Evolutionary conservation across 805 yeast species (phyloP).

Genomic region (Hanseniaspora nectarophila): DNA sequence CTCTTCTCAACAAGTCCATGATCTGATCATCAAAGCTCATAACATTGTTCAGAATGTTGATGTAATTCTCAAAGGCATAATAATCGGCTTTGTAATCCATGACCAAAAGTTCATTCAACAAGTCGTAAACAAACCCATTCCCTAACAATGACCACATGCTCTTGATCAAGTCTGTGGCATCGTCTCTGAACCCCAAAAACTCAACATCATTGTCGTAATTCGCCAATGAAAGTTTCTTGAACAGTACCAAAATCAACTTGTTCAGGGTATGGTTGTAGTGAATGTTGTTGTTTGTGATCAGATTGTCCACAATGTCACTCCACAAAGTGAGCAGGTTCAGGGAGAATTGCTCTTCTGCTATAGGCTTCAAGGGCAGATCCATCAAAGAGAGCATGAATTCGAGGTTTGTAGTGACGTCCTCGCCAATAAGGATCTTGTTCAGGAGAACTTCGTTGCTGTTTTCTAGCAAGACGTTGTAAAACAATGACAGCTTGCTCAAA

Average conservation of each 20-base stretch:
- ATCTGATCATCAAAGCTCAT: constrained; percentile 18
- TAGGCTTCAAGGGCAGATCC: not conserved
- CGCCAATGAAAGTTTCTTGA: not conserved
- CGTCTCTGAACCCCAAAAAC: constrained; percentile 43
- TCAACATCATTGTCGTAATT: not conserved
- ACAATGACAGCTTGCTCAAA: constrained; percentile 26
- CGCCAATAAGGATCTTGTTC: not conserved
- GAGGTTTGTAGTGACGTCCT: not conserved
- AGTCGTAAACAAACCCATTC: not conserved
- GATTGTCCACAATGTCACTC: not conserved
- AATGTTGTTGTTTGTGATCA: not conserved
- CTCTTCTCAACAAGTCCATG: constrained; percentile 21
- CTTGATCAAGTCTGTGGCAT: constrained; percentile 68
- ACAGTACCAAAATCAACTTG: not conserved
- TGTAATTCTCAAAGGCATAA: not conserved
- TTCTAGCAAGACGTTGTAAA: constrained; percentile 27
- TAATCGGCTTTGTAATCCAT: not conserved
- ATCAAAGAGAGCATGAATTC: not conserved
- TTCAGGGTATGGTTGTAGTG: not conserved
- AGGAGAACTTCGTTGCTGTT: constrained; percentile 23
- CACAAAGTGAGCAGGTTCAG: not conserved
- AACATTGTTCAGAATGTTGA: constrained; percentile 13
- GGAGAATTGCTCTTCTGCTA: not conserved
- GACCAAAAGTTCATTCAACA: not conserved
- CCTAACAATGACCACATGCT: constrained; percentile 57